Conservation (phyloP, 2,329 filamentous ascomycete genomes). For the Phoma herbarum region DNA sequence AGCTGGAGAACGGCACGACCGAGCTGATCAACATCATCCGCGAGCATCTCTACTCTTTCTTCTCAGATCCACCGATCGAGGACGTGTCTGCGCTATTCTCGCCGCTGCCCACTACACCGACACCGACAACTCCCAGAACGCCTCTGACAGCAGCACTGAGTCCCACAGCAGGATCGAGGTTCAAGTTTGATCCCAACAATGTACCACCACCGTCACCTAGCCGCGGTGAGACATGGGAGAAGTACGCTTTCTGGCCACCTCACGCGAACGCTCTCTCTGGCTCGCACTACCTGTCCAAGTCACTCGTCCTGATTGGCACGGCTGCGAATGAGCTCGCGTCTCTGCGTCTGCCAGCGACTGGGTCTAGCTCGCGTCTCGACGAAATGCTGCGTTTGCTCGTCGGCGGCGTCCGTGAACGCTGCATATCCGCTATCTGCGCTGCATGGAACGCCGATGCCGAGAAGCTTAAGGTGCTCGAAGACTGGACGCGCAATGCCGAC, state of each 20-base stretch:
- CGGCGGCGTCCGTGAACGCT: constrained; percentile 81
- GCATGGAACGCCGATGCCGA: constrained; percentile 95
- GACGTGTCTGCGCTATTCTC: constrained; percentile 90
- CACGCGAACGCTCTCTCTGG: constrained; percentile 90
- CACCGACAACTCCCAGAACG: constrained; percentile 67
- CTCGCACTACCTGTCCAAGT: constrained; percentile 86
- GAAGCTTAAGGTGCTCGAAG: constrained; percentile 89
- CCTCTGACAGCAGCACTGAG: constrained; percentile 64
- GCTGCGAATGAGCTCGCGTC: constrained; percentile 86
- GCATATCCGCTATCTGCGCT: constrained; percentile 82
- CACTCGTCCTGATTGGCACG: constrained; percentile 82
- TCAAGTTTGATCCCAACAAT: constrained; percentile 81
- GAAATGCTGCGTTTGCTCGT: constrained; percentile 82
- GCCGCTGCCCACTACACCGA: constrained; percentile 75
- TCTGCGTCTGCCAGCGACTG: constrained; percentile 70
- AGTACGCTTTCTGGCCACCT: constrained; percentile 93
- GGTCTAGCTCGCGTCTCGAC: constrained; percentile 59
- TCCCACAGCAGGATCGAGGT: constrained; percentile 72
- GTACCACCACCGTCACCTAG: constrained; percentile 77
- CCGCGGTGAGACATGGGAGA: constrained; percentile 90
- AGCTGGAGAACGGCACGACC: constrained; percentile 78
- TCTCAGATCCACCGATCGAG: constrained; percentile 86
- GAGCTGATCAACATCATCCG: constrained; percentile 87
- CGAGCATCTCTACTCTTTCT: constrained; percentile 81
- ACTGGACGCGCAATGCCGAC: constrained; percentile 87